Percentiles rank a stretch among this genome's conserved stretches.
These are phyloP conservation scores for Hura crepitans DNA, from an alignment of 441 rosid genomes.

Conservation along the genomic window DNA sequence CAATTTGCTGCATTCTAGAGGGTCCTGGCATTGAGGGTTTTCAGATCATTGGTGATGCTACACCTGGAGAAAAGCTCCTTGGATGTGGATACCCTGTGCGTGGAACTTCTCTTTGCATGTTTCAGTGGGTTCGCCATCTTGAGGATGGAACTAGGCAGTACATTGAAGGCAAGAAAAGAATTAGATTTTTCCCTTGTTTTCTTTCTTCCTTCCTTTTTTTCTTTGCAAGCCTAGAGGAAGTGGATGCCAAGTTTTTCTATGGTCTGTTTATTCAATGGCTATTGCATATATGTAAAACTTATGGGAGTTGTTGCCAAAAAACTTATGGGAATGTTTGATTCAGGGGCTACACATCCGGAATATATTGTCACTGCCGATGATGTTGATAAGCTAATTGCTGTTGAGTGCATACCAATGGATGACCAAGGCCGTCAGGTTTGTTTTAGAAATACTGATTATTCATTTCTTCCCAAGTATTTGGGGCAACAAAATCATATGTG, in stretches of 20 bases:
- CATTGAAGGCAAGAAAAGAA: conserved; percentile 65
- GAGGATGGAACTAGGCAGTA: conserved; percentile 93
- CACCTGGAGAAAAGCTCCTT: conserved; percentile 88
- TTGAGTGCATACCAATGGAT: conserved; percentile 99
- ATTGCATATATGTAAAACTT: conserved; percentile 12
- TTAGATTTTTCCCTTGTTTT: background rate
- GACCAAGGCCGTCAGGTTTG: conserved; percentile 89
- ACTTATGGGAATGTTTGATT: conserved; percentile 16
- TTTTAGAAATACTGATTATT: conserved; percentile 4
- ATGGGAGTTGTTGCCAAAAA: no score
- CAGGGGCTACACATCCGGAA: conserved; percentile 98
- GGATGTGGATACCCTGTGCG: conserved; percentile 91
- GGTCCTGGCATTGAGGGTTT: conserved; percentile 92
- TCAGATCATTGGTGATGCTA: conserved; percentile 86
- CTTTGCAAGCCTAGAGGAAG: background rate
- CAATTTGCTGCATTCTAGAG: conserved; percentile 37
- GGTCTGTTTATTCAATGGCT: conserved; percentile 12
- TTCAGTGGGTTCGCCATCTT: conserved; percentile 99
- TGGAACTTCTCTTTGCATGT: conserved; percentile 95
- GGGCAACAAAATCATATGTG: background rate
- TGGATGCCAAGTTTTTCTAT: background rate
- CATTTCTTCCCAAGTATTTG: conserved; percentile 3
- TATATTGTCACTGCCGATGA: conserved; percentile 97
- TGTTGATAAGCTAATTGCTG: conserved; percentile 91
- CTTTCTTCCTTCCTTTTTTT: background rate